A percentile compares a stretch with the other conserved stretches of the same genome.
These are phyloP conservation scores for Laburnicola sp. DNA, from an alignment of 2,329 filamentous ascomycete genomes.

Conservation along the genomic window DNA sequence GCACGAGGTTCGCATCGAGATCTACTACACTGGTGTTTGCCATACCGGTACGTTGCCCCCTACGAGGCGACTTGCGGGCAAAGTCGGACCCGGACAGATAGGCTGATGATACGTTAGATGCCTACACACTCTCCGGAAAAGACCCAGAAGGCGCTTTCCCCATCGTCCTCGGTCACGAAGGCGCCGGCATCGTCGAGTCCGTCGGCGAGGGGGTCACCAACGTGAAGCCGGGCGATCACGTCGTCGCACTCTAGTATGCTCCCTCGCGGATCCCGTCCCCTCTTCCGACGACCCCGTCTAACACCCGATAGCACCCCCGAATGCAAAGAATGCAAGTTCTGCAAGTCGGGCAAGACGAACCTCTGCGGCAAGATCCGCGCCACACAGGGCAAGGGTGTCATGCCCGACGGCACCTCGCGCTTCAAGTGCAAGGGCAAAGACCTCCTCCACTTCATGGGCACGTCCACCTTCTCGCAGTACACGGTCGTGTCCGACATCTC, in stretches of 20 bases:
- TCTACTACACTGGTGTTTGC: conserved; percentile 98
- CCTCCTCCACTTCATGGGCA: conserved; percentile 98
- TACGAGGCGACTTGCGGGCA: not conserved
- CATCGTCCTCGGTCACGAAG: conserved; percentile 49
- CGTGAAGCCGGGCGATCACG: conserved; percentile 91
- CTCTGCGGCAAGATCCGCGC: conserved; percentile 98
- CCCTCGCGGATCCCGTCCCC: not conserved
- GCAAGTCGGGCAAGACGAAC: conserved; percentile 99
- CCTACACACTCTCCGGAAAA: conserved; percentile 77
- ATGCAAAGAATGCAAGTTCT: conserved; percentile 98
- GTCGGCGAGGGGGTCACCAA: conserved; percentile 93
- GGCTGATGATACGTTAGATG: conserved; percentile 30
- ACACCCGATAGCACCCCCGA: conserved; percentile 75
- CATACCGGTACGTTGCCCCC: conserved; percentile 72
- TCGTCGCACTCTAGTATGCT: conserved; percentile 55
- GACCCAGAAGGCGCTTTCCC: conserved; percentile 75
- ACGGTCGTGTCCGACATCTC: conserved; percentile 98
- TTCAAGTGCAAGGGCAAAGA: conserved; percentile 96
- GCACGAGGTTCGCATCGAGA: conserved; percentile 94
- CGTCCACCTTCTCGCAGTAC: conserved; percentile 98
- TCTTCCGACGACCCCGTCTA: conserved; percentile 12
- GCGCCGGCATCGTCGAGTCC: conserved; percentile 48
- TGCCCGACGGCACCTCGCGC: conserved; percentile 94
- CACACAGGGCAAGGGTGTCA: conserved; percentile 92
- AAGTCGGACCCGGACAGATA: not conserved